phyloP scores from a whole-genome alignment of 106 monocot genomes.

The Allium fistulosum region DNA sequence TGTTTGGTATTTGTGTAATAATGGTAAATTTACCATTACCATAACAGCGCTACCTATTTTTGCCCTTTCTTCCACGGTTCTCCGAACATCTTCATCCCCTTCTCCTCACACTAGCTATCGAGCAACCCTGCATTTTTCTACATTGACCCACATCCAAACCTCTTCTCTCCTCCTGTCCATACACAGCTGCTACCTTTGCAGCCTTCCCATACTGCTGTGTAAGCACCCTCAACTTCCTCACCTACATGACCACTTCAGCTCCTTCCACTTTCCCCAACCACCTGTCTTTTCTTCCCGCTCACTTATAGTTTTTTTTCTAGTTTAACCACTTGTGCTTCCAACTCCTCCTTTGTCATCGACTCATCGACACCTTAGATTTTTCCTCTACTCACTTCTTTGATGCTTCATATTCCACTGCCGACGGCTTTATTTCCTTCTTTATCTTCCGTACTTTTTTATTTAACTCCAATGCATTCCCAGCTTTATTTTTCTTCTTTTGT shows the following conservation, averaged over 20 bases:
- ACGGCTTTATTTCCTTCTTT: slow-evolving; percentile 21
- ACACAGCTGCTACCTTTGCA: slow-evolving; percentile 62
- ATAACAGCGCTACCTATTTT: slow-evolving; percentile 10
- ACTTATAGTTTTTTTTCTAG: slow-evolving; percentile 30
- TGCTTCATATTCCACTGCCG: slow-evolving; percentile 19
- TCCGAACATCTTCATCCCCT: slow-evolving; percentile 59
- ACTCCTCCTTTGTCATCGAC: slow-evolving; percentile 33
- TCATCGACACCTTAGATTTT: slow-evolving; percentile 1
- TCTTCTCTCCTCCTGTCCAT: slow-evolving; percentile 5
- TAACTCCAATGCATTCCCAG: slow-evolving; percentile 10
- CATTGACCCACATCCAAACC: slow-evolving; percentile 40
- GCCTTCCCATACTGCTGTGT: slow-evolving; percentile 87
- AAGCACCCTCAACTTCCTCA: slow-evolving; percentile 60
- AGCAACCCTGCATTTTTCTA: slow-evolving; percentile 26
- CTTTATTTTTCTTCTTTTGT: too few relatives aligned
- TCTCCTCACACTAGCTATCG: slow-evolving; percentile 16
- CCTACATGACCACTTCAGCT: slow-evolving; percentile 31
- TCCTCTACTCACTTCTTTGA: slow-evolving; percentile 38
- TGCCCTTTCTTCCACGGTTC: slow-evolving; percentile 80
- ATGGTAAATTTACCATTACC: too few relatives aligned
- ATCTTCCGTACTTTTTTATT: slow-evolving; percentile 27
- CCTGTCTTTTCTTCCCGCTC: slow-evolving; percentile 18
- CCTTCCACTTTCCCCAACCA: slow-evolving; percentile 27
- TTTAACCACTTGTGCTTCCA: slow-evolving; percentile 25
- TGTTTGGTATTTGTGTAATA: too few relatives aligned